These are phyloP conservation scores for Aurantiochytrium sp. DNA, from an alignment of 108 stramenopile species.

Conservation along the genomic window DNA sequence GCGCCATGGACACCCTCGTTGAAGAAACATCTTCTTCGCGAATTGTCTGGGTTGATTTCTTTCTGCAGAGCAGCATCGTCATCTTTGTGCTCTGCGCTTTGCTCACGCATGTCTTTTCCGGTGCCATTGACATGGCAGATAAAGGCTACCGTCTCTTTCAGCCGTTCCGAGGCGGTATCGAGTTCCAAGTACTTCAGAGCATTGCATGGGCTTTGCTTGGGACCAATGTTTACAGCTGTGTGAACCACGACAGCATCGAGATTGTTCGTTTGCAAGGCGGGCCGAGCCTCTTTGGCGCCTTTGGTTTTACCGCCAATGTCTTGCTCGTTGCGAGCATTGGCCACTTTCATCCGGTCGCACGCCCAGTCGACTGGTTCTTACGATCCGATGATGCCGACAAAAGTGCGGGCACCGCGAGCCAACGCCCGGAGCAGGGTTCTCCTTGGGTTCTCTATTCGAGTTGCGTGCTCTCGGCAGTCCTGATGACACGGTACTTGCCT, in stretches of 20 bases:
- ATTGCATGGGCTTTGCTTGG: not conserved
- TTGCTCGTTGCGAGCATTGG: not conserved
- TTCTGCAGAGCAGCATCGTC: not conserved
- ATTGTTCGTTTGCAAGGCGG: not conserved
- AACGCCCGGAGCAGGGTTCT: no score
- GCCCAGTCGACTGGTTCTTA: no score
- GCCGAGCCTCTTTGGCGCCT: not conserved
- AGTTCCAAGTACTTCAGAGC: not conserved
- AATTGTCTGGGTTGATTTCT: not conserved
- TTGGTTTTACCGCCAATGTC: not conserved
- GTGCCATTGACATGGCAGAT: not conserved
- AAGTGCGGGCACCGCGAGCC: no score
- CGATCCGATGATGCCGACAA: no score
- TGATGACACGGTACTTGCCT: not conserved
- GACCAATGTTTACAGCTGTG: not conserved
- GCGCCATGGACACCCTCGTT: not conserved
- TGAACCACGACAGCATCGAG: not conserved
- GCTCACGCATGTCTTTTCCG: not conserved
- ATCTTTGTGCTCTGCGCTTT: not conserved
- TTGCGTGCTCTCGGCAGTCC: no score
- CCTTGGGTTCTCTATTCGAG: no score
- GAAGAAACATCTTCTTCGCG: not conserved
- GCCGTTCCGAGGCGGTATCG: not conserved
- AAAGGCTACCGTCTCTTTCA: not conserved
- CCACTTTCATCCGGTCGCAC: not conserved